A percentile compares a stretch with the other conserved stretches of the same genome.
These are phyloP conservation scores for Nidula niveotomentosa DNA, from an alignment of 1,284 basidiomycete species.

Conservation along the genomic window DNA sequence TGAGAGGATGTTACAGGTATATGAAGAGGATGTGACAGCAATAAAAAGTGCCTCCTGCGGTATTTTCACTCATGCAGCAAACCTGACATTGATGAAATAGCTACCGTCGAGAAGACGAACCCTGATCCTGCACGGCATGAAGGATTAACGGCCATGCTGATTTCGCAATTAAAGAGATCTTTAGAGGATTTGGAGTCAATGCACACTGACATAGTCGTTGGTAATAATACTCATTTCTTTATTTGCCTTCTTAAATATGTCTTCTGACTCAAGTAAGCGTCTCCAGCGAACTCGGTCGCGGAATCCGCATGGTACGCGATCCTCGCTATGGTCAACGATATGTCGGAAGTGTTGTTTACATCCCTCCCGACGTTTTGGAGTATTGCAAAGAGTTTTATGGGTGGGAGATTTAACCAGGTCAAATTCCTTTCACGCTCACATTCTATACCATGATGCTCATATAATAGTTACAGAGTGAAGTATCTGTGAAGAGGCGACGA, in stretches of 20 bases:
- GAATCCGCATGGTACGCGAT: constrained; percentile 84
- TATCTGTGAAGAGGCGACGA: constrained; percentile 45
- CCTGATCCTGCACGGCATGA: constrained; percentile 34
- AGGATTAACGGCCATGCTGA: constrained; percentile 42
- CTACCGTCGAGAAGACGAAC: constrained; percentile 38
- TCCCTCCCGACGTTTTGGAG: constrained; percentile 93
- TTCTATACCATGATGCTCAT: background rate
- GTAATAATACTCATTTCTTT: constrained; percentile 37
- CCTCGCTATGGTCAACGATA: constrained; percentile 67
- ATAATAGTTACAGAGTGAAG: constrained; percentile 7
- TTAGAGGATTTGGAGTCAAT: constrained; percentile 62
- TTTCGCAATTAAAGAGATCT: constrained; percentile 55
- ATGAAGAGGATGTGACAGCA: constrained; percentile 50
- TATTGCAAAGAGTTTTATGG: constrained; percentile 88
- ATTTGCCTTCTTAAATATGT: too few relatives aligned
- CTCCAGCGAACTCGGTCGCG: constrained; percentile 57
- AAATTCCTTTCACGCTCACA: constrained; percentile 9
- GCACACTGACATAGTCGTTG: constrained; percentile 59
- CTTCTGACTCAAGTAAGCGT: too few relatives aligned
- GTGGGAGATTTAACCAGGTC: constrained; percentile 89
- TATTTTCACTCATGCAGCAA: constrained; percentile 1
- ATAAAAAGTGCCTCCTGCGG: constrained; percentile 51
- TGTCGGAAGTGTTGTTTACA: constrained; percentile 69
- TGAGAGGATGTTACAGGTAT: constrained; percentile 73
- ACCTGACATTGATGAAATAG: constrained; percentile 24